Percentiles rank a stretch among this genome's conserved stretches.
phyloP scores from a whole-genome alignment of 2,329 filamentous ascomycete genomes.

The Aspergillus neotritici region DNA sequence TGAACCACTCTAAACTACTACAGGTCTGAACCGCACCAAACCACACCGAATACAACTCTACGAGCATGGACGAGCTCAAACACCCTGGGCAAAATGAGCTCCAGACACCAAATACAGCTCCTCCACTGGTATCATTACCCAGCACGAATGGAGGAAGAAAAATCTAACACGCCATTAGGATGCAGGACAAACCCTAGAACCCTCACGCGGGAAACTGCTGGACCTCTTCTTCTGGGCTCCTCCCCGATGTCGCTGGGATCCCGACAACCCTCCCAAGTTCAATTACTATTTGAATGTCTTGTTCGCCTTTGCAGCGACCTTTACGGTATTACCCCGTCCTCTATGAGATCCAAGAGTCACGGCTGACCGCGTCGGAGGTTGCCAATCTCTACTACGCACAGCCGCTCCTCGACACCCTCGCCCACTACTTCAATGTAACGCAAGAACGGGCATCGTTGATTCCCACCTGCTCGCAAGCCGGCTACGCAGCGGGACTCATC shows the following conservation, averaged over 20 bases:
- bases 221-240: slow-evolving; percentile 54
- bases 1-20: no score
- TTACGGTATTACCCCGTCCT: slow-evolving; percentile 29
- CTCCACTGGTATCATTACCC: no score
- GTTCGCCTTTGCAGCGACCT: slow-evolving; percentile 51
- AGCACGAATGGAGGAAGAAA: no score
- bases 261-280: slow-evolving; percentile 61
- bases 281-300: slow-evolving; percentile 63
- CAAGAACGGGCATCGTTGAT: slow-evolving; percentile 64
- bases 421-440: slow-evolving; percentile 62
- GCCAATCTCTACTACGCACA: slow-evolving; percentile 80
- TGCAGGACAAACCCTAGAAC: no score
- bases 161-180: no score
- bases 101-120: no score
- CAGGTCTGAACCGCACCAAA: no score
- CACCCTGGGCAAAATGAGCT: no score
- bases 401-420: slow-evolving; percentile 70
- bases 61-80: no score
- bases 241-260: slow-evolving; percentile 62
- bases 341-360: no score
- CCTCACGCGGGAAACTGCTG: neutral
- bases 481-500: slow-evolving; percentile 68
- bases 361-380: slow-evolving; percentile 27
- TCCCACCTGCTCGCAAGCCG: slow-evolving; percentile 72
- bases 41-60: no score